Evolutionary conservation across 176 grass and related monocot species (phyloP).

Genomic region (barley (Hordeum vulgare)): MorexV3_pseudomolecules_assembly NC_058518.1:490815949-490816448

Average conservation of each 20-base stretch:
- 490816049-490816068: too few relatives aligned
- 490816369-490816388: background rate
- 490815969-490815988: too few relatives aligned
- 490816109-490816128: background rate
- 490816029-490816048: too few relatives aligned
- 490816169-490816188: background rate
- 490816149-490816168: background rate
- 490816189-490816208: background rate
- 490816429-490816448: conserved; percentile 71
- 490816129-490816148: background rate
- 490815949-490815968: too few relatives aligned
- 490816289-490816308: background rate
- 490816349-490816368: background rate
- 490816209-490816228: background rate
- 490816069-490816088: too few relatives aligned
- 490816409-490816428: conserved; percentile 47
- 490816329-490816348: background rate
- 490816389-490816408: background rate
- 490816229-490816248: background rate
- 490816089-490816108: too few relatives aligned
- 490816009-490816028: too few relatives aligned
- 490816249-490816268: background rate
- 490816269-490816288: background rate
- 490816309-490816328: background rate
- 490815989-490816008: too few relatives aligned